Percentiles rank a stretch among this genome's conserved stretches.
These are phyloP conservation scores for Thraustochytrium sp. DNA, from an alignment of 352 stramenopile species.

Conservation along the genomic window DNA sequence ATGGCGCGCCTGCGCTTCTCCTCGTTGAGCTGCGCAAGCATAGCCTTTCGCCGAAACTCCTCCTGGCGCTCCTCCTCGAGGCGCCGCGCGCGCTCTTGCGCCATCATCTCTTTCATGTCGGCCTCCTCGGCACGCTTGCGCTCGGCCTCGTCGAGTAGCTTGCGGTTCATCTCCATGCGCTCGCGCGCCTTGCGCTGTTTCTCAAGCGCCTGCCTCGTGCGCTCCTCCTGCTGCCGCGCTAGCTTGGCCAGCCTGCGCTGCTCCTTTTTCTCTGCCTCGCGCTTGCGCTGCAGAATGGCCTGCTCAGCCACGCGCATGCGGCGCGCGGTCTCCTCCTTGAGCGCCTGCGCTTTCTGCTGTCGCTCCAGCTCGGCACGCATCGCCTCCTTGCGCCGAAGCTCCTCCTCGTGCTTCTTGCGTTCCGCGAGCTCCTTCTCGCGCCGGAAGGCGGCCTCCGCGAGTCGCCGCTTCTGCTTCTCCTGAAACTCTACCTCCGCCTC, in stretches of 20 bases:
- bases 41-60: conserved; percentile 43
- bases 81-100: not conserved
- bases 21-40: conserved; percentile 52
- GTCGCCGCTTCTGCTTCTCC: conserved; percentile 63
- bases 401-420: conserved; percentile 68
- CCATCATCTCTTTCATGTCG: not conserved
- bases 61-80: conserved; percentile 41
- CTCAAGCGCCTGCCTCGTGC: conserved; percentile 62
- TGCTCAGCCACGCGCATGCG: not conserved
- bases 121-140: conserved; percentile 12
- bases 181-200: conserved; percentile 72
- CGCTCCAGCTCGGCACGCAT: conserved; percentile 28
- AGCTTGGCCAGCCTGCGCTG: conserved; percentile 59
- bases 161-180: conserved; percentile 43
- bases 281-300: conserved; percentile 23
- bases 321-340: conserved; percentile 69
- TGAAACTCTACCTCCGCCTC: conserved; percentile 60
- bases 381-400: conserved; percentile 55
- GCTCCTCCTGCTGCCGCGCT: conserved; percentile 38
- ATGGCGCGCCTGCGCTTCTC: conserved; percentile 51
- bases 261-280: conserved; percentile 63
- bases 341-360: conserved; percentile 64
- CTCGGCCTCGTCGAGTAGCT: conserved; percentile 43
- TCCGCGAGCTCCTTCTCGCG: conserved; percentile 65
- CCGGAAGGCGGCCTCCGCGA: conserved; percentile 64